phyloP scores from a whole-genome alignment of 352 stramenopile genomes.

The Globisporangium solare region DNA sequence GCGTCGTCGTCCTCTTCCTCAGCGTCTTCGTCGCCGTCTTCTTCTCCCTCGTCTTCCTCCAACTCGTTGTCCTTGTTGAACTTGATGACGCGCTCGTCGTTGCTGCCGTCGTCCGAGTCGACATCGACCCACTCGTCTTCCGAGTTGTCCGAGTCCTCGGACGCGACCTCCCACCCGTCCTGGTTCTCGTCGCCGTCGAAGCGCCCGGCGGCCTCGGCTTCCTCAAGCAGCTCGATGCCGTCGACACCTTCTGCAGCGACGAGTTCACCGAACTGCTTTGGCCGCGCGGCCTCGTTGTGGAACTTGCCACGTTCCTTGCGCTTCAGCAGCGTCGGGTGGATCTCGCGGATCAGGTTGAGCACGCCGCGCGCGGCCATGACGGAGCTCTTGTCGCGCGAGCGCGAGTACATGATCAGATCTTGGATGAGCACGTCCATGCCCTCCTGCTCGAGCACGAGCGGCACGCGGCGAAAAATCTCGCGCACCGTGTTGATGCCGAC shows the following conservation, averaged over 20 bases:
- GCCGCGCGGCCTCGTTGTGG: slow-evolving; percentile 76
- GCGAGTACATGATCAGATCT: slow-evolving; percentile 96
- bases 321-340: slow-evolving; percentile 94
- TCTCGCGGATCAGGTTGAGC: slow-evolving; percentile 96
- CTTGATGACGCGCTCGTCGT: slow-evolving; percentile 11
- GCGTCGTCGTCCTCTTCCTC: slow-evolving; percentile 46
- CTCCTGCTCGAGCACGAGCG: slow-evolving; percentile 92
- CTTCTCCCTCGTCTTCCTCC: slow-evolving; percentile 24
- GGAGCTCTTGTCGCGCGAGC: slow-evolving; percentile 95
- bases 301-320: slow-evolving; percentile 95
- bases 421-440: slow-evolving; percentile 86
- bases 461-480: slow-evolving; percentile 93
- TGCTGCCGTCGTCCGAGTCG: slow-evolving; percentile 41
- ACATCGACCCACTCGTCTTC: slow-evolving; percentile 77
- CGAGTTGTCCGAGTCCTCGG: slow-evolving; percentile 50
- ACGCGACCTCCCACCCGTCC: slow-evolving; percentile 80
- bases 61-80: slow-evolving; percentile 23
- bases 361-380: slow-evolving; percentile 95
- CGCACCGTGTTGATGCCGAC: slow-evolving; percentile 97
- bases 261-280: slow-evolving; percentile 89
- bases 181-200: slow-evolving; percentile 82
- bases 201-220: slow-evolving; percentile 62
- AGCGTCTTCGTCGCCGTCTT: slow-evolving; percentile 24
- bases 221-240: slow-evolving; percentile 93
- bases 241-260: slow-evolving; percentile 92